Evolutionary conservation across 192 early-diverging fungal genomes (phyloP), one percentile per base, ranked within the genome.

Genomic region (Coemansia sp.): DNA sequence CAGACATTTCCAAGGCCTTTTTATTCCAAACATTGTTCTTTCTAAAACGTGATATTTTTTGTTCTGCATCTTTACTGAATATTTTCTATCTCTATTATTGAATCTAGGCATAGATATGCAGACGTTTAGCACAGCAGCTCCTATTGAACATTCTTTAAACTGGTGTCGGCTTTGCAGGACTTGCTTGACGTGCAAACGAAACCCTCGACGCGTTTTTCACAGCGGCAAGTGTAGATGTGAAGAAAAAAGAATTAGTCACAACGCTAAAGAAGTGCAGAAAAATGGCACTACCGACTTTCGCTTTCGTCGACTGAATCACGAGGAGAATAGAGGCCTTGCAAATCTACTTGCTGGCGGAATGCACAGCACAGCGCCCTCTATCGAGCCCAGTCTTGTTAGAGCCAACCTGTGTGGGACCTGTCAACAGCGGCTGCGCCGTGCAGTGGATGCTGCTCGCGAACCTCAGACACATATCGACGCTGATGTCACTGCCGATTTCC

Each of bases 331-430:
- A 3, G 68, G 49, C 6, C 61, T 82, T 16, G 25, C 14, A 4
- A 41, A 49, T 13, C 65, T 79, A 16, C 57, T 51, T 13, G n/a
- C 44, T 32, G 38, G 67, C 39, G 44, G 70, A 22, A 79, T 79
- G 62, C 20, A 41, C 11, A 60, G 55, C 5, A 19, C 16, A 4
- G 55, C 45, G 4, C 55, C 49, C 1, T 65, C 68, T 5, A 77
- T 82, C 11, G 80, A 77, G 66, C 58, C 58, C 13, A 71, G 42
- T 12, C 63, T 82, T 20, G 22, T 32, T n/a, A 54, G 68, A 5
- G 80, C 80, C n/a, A 82, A 82, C n/a, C 40, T 82, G 13, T 82
- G 80, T 17, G 80, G 80, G 14, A 77, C 80, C 0, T 82, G 80
- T 53, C 80, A 82, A 48, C 80, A 82, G 46, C 80, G 80, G 14